phyloP scores from a whole-genome alignment of 495 filamentous ascomycete genomes.

The Bacidia gigantensis region DNA sequence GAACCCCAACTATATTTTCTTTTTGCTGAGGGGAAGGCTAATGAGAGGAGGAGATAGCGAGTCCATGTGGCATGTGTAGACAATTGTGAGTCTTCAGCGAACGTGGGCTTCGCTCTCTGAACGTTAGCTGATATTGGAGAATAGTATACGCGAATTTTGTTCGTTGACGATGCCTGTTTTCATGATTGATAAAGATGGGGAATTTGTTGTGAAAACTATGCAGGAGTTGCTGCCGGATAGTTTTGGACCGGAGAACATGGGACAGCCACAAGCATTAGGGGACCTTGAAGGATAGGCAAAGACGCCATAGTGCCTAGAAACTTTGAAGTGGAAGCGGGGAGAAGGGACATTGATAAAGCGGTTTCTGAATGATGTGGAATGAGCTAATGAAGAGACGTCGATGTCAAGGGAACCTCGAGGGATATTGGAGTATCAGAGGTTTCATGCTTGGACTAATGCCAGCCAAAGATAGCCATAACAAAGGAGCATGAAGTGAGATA shows the following conservation, averaged over 20 bases:
- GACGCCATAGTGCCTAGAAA: neutral
- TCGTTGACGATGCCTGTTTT: constrained; percentile 57
- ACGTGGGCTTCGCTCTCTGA: neutral
- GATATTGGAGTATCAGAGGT: no score
- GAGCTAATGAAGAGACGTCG: no score
- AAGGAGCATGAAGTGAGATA: no score
- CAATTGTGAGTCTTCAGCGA: constrained; percentile 28
- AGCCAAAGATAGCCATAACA: no score
- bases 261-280: neutral
- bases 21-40: neutral
- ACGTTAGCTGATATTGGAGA: neutral
- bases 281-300: neutral
- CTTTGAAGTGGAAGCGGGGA: neutral
- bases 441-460: no score
- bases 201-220: constrained; percentile 56
- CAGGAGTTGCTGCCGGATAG: constrained; percentile 32
- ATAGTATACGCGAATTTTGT: constrained; percentile 69
- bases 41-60: constrained; percentile 6
- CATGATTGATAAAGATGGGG: constrained; percentile 71
- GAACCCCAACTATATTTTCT: no score
- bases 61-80: constrained; percentile 40
- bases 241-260: constrained; percentile 16
- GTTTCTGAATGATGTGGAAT: no score
- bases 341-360: neutral
- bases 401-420: no score